These are phyloP conservation scores for Strobilomyces echinocephalus DNA, from an alignment of 768 basidiomycete genomes.

Conservation along the genomic window DNA sequence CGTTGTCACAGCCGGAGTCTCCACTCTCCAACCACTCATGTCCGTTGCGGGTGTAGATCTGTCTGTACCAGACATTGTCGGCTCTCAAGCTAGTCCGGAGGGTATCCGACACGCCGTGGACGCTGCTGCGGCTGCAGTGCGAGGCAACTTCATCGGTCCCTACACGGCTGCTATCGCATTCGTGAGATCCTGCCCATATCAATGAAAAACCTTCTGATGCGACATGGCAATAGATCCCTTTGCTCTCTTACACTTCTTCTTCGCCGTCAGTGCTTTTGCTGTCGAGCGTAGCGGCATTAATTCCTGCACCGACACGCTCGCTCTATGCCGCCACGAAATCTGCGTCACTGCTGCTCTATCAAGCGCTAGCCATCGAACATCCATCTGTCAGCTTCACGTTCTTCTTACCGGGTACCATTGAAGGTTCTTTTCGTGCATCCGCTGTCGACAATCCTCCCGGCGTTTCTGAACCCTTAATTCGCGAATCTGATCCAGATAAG, in stretches of 20 bases:
- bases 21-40: constrained; percentile 72
- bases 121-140: constrained; percentile 51
- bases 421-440: constrained; percentile 74
- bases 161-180: constrained; percentile 66
- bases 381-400: constrained; percentile 59
- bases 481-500: constrained; percentile 50
- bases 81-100: constrained; percentile 40
- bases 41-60: constrained; percentile 57
- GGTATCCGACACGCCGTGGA: constrained; percentile 59
- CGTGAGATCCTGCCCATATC: constrained; percentile 39
- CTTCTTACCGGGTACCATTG: constrained; percentile 64
- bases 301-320: constrained; percentile 82
- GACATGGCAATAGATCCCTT: constrained; percentile 55
- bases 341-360: constrained; percentile 72
- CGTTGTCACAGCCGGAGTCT: constrained; percentile 78
- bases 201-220: background rate
- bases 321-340: constrained; percentile 83
- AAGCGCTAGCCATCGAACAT: constrained; percentile 76
- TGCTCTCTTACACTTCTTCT: constrained; percentile 58
- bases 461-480: constrained; percentile 26
- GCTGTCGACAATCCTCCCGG: constrained; percentile 57
- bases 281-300: constrained; percentile 71
- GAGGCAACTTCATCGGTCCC: constrained; percentile 68
- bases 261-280: constrained; percentile 75
- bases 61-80: constrained; percentile 24